Percentiles rank a stretch among this genome's conserved stretches.
These are phyloP conservation scores for Boletellus sp. DNA, from an alignment of 768 basidiomycete genomes.

Conservation along the genomic window DNA sequence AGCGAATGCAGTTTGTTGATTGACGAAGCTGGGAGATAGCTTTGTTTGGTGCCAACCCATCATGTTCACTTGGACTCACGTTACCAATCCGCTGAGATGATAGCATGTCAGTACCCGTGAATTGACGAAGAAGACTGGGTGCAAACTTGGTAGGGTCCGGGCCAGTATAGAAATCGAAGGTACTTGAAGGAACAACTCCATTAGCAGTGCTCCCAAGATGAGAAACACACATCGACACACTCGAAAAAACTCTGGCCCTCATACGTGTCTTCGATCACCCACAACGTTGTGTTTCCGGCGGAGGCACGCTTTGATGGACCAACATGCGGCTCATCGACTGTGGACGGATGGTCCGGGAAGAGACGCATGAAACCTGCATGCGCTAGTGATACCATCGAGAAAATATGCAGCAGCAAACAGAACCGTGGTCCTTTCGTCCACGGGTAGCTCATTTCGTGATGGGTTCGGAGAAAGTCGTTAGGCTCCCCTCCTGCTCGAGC, in stretches of 20 bases:
- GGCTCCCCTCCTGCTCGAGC: not conserved
- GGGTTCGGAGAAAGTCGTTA: constrained; percentile 4
- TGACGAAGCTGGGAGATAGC: constrained; percentile 52
- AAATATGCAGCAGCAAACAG: constrained; percentile 11
- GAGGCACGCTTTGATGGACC: constrained; percentile 16
- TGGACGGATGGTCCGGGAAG: not conserved
- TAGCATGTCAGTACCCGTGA: constrained; percentile 11
- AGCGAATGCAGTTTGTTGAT: constrained; percentile 49
- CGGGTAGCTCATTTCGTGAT: constrained; percentile 15
- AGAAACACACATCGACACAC: constrained; percentile 37
- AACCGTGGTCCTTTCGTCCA: constrained; percentile 7
- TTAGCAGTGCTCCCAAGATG: constrained; percentile 3
- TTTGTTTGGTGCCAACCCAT: constrained; percentile 2
- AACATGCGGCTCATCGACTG: not conserved
- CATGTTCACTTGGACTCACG: constrained; percentile 41
- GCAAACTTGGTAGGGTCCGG: constrained; percentile 61
- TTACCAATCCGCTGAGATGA: constrained; percentile 59
- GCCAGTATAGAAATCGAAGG: constrained; percentile 56
- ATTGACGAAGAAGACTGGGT: constrained; percentile 5
- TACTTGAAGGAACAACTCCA: constrained; percentile 33
- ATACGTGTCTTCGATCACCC: constrained; percentile 67
- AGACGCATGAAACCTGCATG: constrained; percentile 11
- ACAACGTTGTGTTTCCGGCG: constrained; percentile 42
- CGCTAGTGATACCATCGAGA: constrained; percentile 11
- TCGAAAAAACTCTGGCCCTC: constrained; percentile 67